These are phyloP conservation scores for Tetrapisispora taiwanensis DNA, from an alignment of 805 yeast genomes.

Conservation along the genomic window DNA sequence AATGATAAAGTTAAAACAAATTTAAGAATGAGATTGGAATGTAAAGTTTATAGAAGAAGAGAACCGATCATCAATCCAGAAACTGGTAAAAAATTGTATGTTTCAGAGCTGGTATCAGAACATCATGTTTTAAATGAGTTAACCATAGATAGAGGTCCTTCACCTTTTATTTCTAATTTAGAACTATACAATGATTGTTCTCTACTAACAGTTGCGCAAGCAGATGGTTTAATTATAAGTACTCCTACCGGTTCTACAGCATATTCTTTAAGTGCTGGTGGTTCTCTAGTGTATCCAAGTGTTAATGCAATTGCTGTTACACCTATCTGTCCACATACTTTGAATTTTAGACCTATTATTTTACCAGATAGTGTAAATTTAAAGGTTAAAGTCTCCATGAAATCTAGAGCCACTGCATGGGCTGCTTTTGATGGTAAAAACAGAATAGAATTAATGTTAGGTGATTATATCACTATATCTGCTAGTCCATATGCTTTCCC, in stretches of 20 bases:
- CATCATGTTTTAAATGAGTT: constrained; percentile 81
- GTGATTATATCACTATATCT: constrained; percentile 75
- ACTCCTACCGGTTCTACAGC: constrained; percentile 98
- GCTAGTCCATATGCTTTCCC: constrained; percentile 94
- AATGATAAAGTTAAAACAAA: constrained; percentile 62
- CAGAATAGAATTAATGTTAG: constrained; percentile 67
- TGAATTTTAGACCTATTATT: constrained; percentile 84
- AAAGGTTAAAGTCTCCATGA: constrained; percentile 71
- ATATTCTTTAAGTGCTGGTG: constrained; percentile 90
- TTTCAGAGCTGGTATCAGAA: constrained; percentile 35
- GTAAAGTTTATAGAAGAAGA: constrained; percentile 49
- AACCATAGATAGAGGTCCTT: constrained; percentile 88
- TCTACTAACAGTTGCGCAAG: constrained; percentile 79
- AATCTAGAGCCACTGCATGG: constrained; percentile 88
- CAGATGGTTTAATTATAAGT: constrained; percentile 86
- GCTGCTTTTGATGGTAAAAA: constrained; percentile 92
- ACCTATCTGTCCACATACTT: constrained; percentile 92
- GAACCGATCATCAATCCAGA: constrained; percentile 29
- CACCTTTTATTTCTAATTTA: constrained; percentile 81
- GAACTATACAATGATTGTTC: constrained; percentile 85
- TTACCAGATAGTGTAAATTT: constrained; percentile 88
- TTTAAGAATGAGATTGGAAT: constrained; percentile 78
- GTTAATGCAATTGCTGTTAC: constrained; percentile 88
- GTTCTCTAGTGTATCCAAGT: constrained; percentile 87
- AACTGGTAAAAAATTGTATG: constrained; percentile 35